phyloP scores from a whole-genome alignment of 306 rosid species.

The Morella rubra region DNA sequence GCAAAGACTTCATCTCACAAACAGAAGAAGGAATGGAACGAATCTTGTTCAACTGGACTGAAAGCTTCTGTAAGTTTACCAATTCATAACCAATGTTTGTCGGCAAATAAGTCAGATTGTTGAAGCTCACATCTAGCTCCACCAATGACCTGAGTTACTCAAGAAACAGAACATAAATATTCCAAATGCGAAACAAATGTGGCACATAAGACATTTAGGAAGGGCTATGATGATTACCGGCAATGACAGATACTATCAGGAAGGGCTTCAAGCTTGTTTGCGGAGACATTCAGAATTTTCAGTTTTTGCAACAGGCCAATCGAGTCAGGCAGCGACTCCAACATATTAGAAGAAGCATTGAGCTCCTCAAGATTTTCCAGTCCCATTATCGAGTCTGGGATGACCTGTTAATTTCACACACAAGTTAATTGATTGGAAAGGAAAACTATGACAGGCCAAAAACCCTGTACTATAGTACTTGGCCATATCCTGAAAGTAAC shows the following conservation, averaged over 20 bases:
- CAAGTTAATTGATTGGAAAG: constrained; percentile 18
- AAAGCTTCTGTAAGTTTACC: constrained; percentile 59
- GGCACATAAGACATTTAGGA: no score
- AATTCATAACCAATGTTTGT: constrained; percentile 85
- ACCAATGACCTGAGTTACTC: constrained; percentile 75
- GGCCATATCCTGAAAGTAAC: not conserved
- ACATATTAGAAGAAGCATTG: constrained; percentile 63
- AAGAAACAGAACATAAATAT: constrained; percentile 10
- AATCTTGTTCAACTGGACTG: constrained; percentile 72
- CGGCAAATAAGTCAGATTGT: constrained; percentile 82
- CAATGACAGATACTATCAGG: constrained; percentile 83
- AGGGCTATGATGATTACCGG: constrained; percentile 46
- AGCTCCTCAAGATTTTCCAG: constrained; percentile 83
- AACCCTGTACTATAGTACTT: constrained; percentile 1
- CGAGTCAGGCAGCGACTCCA: constrained; percentile 73
- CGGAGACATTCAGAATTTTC: constrained; percentile 67
- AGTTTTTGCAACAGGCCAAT: constrained; percentile 80
- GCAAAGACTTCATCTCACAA: constrained; percentile 79
- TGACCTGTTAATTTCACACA: constrained; percentile 43
- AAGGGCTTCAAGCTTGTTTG: constrained; percentile 69
- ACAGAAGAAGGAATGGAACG: constrained; percentile 81
- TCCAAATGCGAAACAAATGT: no score
- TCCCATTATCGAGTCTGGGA: constrained; percentile 77
- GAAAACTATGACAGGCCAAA: constrained; percentile 11
- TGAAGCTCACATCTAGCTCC: constrained; percentile 90